Percentiles rank a stretch among this genome's conserved stretches.
These are phyloP conservation scores for Hibiscus syriacus DNA, from an alignment of 345 rosid species.

Conservation along the genomic window DNA sequence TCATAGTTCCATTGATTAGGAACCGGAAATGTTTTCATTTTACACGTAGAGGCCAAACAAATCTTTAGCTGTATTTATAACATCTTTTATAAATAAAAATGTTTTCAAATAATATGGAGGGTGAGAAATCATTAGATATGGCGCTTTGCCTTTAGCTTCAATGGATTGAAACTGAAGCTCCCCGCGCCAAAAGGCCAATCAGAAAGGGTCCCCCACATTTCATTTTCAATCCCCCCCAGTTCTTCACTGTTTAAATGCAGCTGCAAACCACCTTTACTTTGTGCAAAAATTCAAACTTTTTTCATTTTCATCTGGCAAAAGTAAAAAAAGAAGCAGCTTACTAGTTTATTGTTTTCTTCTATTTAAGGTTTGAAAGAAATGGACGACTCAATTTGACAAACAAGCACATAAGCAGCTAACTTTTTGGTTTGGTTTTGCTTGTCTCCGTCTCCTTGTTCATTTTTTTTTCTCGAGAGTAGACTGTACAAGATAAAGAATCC, in stretches of 20 bases:
- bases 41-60: too few species aligned
- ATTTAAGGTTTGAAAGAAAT: slow-evolving; percentile 5
- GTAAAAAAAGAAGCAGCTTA: neutral
- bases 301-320: neutral
- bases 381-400: slow-evolving; percentile 8
- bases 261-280: slow-evolving; percentile 30
- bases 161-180: slow-evolving; percentile 16
- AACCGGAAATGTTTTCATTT: too few species aligned
- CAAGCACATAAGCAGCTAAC: slow-evolving; percentile 11
- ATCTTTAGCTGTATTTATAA: too few species aligned
- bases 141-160: too few species aligned
- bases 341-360: slow-evolving; percentile 14
- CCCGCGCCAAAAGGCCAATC: slow-evolving; percentile 20
- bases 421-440: slow-evolving; percentile 3
- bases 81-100: too few species aligned
- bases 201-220: slow-evolving; percentile 29
- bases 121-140: too few species aligned
- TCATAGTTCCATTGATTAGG: too few species aligned
- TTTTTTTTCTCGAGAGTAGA: slow-evolving; percentile 44
- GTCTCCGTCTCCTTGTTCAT: too few species aligned
- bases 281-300: slow-evolving; percentile 6
- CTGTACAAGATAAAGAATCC: slow-evolving; percentile 15
- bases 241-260: slow-evolving; percentile 40
- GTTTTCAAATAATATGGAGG: too few species aligned
- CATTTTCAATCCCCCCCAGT: too few species aligned